Evolutionary conservation across 371 early-diverging fungal genomes (phyloP), one percentile per base, ranked within the genome.

Genomic region (Lichtheimia hyalospora): DNA sequence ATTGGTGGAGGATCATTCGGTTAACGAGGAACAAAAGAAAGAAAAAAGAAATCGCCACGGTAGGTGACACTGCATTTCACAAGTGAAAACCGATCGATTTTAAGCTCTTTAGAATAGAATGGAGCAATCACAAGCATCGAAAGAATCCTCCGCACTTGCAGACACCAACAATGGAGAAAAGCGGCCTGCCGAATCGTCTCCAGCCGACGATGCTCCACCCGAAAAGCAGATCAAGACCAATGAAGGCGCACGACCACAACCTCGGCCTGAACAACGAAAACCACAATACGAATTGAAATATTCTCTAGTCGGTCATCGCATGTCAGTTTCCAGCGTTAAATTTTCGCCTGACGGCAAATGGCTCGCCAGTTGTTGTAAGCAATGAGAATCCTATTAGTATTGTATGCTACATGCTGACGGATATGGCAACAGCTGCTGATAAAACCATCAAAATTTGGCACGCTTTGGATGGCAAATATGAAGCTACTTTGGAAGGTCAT

Each of bases 281-380:
- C 95, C 97, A 15, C 93, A 96, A 62, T 97, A 96, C 63, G 82
- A 86, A 58, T 79, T 96, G 15, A 92, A 89, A 58, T 95, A 86
- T 66, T 91, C 93, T 13, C 83, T 97, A 25, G 87, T 91, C 7
- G 99, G 99, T 7, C 99, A 98, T 74, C 91, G 91, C 54, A 96
- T 93, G 84, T 91, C 96, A 3, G 89, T 97, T 0, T 96, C 97
- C 2, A 88, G 92, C 44, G 96, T 97, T 21, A 98, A 98, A 72
- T 96, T 96, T 68, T 96, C 97, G 13, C 99, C 99, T 3, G 96
- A 98, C 68, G 99, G 98, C 43, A 88, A 90, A 73, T 96, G 94
- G 94, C 83, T 98, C 10, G 96, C 97, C 24, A 92, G 94, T 57
- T 85, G 94, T 46, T 93, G 92, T 93, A 84, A 80, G 87, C 72